Conservation (phyloP, 495 filamentous ascomycete genomes). For the Choiromyces venosus region DNA sequence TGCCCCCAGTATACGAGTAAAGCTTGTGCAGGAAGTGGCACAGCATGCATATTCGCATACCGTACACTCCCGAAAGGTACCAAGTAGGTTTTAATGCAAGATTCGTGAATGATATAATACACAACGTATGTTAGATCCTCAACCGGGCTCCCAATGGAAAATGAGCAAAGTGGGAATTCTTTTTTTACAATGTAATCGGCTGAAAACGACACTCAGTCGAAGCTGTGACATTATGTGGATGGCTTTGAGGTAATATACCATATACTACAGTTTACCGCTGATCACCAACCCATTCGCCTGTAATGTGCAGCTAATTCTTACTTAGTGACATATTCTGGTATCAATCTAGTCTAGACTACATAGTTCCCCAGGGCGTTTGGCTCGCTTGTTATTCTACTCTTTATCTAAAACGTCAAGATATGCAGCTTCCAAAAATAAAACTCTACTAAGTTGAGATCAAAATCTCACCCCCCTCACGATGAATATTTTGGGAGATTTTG, state of each 20-base stretch:
- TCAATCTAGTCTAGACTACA: neutral
- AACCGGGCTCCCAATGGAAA: neutral
- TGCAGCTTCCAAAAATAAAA: neutral
- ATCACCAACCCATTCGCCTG: no score
- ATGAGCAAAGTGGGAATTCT: neutral
- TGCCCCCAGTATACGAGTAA: neutral
- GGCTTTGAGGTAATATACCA: neutral
- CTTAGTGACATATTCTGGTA: neutral
- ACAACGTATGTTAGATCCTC: neutral
- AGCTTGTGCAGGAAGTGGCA: neutral
- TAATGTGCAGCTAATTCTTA: neutral
- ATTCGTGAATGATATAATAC: neutral
- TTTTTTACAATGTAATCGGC: neutral
- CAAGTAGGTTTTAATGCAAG: neutral
- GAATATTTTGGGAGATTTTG: neutral
- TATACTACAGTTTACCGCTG: no score
- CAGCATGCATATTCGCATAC: neutral
- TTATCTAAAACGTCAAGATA: neutral
- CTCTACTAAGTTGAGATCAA: neutral
- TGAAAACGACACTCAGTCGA: neutral
- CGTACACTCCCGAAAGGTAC: neutral
- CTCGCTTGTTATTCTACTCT: neutral
- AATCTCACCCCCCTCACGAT: neutral
- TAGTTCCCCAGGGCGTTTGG: neutral
- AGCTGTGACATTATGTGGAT: neutral